These are phyloP conservation scores for Auriscalpium microsporum DNA, from an alignment of 768 basidiomycete species.

Conservation along the genomic window DNA sequence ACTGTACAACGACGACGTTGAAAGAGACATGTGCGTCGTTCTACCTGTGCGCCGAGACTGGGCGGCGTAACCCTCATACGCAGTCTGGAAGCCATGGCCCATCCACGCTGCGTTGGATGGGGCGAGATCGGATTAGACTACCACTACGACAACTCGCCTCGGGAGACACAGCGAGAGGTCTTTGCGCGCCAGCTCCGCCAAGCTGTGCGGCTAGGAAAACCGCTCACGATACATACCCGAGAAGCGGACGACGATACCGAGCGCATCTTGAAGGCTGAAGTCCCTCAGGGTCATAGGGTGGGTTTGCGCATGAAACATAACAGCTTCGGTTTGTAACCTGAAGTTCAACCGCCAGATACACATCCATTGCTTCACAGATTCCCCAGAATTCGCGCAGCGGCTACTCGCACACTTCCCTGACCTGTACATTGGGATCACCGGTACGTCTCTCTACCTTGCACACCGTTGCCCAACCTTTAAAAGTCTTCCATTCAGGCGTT, in stretches of 20 bases:
- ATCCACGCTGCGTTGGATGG: slow-evolving; percentile 80
- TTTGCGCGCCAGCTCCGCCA: slow-evolving; percentile 60
- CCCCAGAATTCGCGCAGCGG: slow-evolving; percentile 62
- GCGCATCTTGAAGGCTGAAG: slow-evolving; percentile 63
- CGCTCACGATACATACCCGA: slow-evolving; percentile 79
- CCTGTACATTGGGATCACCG: slow-evolving; percentile 78
- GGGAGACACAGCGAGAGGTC: slow-evolving; percentile 55
- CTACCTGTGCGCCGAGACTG: not conserved
- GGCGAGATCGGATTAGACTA: slow-evolving; percentile 87
- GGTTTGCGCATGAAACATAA: slow-evolving; percentile 2
- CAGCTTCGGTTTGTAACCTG: not conserved
- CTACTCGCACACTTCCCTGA: slow-evolving; percentile 74
- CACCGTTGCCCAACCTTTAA: not conserved
- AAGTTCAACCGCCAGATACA: slow-evolving; percentile 47
- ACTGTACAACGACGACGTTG: slow-evolving; percentile 57
- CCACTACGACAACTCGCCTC: slow-evolving; percentile 73
- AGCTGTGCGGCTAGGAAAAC: slow-evolving; percentile 63
- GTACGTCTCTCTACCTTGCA: slow-evolving; percentile 21
- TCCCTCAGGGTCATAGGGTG: slow-evolving; percentile 64
- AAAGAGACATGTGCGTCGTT: slow-evolving; percentile 51
- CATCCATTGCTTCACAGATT: slow-evolving; percentile 83
- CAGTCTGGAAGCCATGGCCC: slow-evolving; percentile 67
- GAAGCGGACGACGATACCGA: slow-evolving; percentile 83
- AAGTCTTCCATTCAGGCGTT: slow-evolving; percentile 41
- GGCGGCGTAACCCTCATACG: not conserved